Evolutionary conservation across 2,329 filamentous ascomycete species (phyloP).

Genomic region (Gyromitra esculenta): DNA sequence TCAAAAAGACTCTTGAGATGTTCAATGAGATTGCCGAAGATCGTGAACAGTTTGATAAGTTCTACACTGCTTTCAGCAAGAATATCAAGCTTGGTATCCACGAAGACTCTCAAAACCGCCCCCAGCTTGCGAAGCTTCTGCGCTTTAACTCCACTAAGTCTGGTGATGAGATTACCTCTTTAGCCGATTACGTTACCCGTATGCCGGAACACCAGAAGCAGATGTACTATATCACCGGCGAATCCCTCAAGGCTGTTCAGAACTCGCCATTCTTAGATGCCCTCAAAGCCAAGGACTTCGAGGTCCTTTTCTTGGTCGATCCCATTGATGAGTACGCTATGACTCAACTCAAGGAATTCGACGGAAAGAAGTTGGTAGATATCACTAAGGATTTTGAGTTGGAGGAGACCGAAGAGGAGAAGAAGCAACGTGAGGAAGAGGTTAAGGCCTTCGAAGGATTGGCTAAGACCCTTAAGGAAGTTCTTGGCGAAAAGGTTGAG

Average conservation of each 20-base stretch:
- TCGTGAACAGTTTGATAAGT: conserved; percentile 99
- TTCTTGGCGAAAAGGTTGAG: conserved; percentile 99
- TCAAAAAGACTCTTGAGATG: conserved; percentile 99
- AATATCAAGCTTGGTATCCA: conserved; percentile 99
- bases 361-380: conserved; percentile 99
- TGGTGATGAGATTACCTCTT: conserved; percentile 92
- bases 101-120: conserved; percentile 98
- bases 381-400: conserved; percentile 99
- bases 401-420: conserved; percentile 99
- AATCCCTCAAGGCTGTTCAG: conserved; percentile 96
- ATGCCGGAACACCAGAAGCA: conserved; percentile 99
- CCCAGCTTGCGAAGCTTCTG: conserved; percentile 92
- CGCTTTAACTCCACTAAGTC: conserved; percentile 99
- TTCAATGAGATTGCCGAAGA: conserved; percentile 99
- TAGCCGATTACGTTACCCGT: conserved; percentile 96
- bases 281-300: conserved; percentile 98
- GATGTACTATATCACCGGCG: conserved; percentile 99
- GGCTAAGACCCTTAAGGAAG: conserved; percentile 98
- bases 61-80: conserved; percentile 99
- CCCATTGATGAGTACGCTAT: conserved; percentile 99
- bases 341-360: conserved; percentile 99
- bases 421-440: conserved; percentile 91
- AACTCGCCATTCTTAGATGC: conserved; percentile 99
- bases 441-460: conserved; percentile 98
- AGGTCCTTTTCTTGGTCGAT: conserved; percentile 99